These are phyloP conservation scores for Shiraia sp. DNA, from an alignment of 2,329 filamentous ascomycete species.

Conservation along the genomic window DNA sequence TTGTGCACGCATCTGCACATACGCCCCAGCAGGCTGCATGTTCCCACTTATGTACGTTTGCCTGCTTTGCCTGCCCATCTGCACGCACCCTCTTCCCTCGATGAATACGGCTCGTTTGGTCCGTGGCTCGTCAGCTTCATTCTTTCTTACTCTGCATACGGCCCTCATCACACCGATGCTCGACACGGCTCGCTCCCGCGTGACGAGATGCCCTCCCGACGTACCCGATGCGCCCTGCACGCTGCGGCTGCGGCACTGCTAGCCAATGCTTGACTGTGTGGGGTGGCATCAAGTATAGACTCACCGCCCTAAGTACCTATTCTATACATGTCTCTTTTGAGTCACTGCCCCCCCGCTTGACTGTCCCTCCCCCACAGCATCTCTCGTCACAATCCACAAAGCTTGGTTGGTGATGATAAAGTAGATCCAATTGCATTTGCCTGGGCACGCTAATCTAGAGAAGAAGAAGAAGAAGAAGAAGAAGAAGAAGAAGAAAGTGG, in stretches of 20 bases:
- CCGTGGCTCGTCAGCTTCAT: slow-evolving; percentile 3
- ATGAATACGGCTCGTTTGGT: neutral
- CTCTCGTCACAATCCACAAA: neutral
- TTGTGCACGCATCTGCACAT: too few relatives aligned
- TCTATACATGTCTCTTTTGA: too few relatives aligned
- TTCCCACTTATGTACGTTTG: too few relatives aligned
- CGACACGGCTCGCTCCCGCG: too few relatives aligned
- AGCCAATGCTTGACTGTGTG: neutral
- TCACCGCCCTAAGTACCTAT: too few relatives aligned
- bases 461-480: too few relatives aligned
- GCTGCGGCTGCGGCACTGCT: slow-evolving; percentile 1
- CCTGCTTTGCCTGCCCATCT: too few relatives aligned
- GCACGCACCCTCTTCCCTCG: neutral
- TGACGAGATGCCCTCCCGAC: neutral
- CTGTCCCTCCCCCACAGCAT: too few relatives aligned
- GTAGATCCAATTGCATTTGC: slow-evolving; percentile 7
- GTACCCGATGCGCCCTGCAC: slow-evolving; percentile 2
- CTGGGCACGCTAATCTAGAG: slow-evolving; percentile 14
- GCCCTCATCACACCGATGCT: slow-evolving; percentile 6
- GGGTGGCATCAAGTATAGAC: too few relatives aligned
- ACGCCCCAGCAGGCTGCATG: too few relatives aligned
- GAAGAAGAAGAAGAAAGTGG: too few relatives aligned
- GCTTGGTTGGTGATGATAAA: neutral
- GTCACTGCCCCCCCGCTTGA: too few relatives aligned
- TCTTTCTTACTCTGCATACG: neutral